Percentiles rank a stretch among this genome's conserved stretches.
These are phyloP conservation scores for Hericium rajendrae DNA, from an alignment of 768 basidiomycete genomes.

Conservation along the genomic window DNA sequence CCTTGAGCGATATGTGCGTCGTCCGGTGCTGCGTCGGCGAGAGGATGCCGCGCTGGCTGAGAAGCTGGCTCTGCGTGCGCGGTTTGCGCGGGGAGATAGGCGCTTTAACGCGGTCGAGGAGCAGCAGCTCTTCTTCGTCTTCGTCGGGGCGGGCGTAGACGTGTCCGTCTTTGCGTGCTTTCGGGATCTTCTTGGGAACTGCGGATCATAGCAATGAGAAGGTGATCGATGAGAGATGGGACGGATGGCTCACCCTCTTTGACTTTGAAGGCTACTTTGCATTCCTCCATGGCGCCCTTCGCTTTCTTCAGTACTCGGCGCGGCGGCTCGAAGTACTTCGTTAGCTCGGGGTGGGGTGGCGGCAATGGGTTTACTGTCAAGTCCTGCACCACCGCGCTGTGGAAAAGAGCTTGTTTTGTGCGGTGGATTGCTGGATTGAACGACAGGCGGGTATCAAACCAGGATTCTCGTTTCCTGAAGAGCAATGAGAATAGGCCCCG, in stretches of 20 bases:
- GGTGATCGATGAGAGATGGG: not conserved
- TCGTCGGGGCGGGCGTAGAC: constrained; percentile 50
- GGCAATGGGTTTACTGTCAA: constrained; percentile 66
- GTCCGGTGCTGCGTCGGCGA: constrained; percentile 1
- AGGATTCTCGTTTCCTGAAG: constrained; percentile 47
- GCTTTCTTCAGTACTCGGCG: constrained; percentile 55
- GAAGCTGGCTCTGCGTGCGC: constrained; percentile 6
- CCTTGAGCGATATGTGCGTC: constrained; percentile 17
- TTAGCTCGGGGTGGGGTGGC: constrained; percentile 76
- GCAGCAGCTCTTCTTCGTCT: constrained; percentile 14
- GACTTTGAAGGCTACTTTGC: constrained; percentile 62
- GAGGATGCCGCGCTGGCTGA: not conserved
- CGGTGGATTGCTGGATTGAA: constrained; percentile 90
- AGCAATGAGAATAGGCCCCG: constrained; percentile 1
- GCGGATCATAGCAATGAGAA: not conserved
- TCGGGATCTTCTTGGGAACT: constrained; percentile 58
- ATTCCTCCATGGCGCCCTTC: constrained; percentile 43
- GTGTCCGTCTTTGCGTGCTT: constrained; percentile 53
- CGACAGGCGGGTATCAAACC: constrained; percentile 71
- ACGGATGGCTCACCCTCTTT: constrained; percentile 48
- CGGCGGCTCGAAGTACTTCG: constrained; percentile 80
- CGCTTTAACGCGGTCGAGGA: constrained; percentile 5
- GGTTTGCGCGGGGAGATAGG: not conserved
- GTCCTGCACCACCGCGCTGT: constrained; percentile 71
- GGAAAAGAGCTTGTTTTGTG: constrained; percentile 88